Evolutionary conservation across 2,329 filamentous ascomycete species (phyloP), one percentile per base, ranked within the genome.

Genomic region (Verticillium klebahnii): DNA sequence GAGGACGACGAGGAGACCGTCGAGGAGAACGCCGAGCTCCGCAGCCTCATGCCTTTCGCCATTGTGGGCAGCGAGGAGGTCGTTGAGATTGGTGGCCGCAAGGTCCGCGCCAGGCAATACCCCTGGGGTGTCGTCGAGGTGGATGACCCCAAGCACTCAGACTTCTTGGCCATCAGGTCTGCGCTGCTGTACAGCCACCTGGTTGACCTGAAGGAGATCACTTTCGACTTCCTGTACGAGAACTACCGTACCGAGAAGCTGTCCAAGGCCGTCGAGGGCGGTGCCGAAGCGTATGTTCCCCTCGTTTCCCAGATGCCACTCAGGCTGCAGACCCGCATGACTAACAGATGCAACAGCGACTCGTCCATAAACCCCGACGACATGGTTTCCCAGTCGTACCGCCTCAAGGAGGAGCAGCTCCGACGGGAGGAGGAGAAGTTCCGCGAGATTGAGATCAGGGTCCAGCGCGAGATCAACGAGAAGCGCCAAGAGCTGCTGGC

Each of bases 241-340:
- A 99, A 99, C 82, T 99, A 99, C 86, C 93, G 95, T 92, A 99
- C 95, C 74, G 95, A 99, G 91, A 98, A 98, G 85, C 91, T 99
- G 71, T 96, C 92, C 84, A 99, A 98, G 92, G 97, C 93, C 77
- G 95, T 99, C 70, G 93, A 97, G 74, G 92, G 92, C 77, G 91
- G 91, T 80, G 85, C 88, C 79, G 86, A 88, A 86, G 87, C 88
- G 93, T 97, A 91, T 70, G 93, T 92, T 64, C 64, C 62, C 56
- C 56, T 57, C 12, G 34, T 58, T 54, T 23, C 39, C 59, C 52
- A 45, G 4, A 52, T 57, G 40, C 25, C 5, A 52, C 37, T 71
- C 34, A 7, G 19, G 8, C 19, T 25, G n/a, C 40, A 25, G 45
- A 25, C 11, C 77, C 68, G 77, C 68, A 37, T 39, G 60, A 36